phyloP scores from a whole-genome alignment of 1,139 yeast species.

The Debaryomycetaceae sp. region DNA sequence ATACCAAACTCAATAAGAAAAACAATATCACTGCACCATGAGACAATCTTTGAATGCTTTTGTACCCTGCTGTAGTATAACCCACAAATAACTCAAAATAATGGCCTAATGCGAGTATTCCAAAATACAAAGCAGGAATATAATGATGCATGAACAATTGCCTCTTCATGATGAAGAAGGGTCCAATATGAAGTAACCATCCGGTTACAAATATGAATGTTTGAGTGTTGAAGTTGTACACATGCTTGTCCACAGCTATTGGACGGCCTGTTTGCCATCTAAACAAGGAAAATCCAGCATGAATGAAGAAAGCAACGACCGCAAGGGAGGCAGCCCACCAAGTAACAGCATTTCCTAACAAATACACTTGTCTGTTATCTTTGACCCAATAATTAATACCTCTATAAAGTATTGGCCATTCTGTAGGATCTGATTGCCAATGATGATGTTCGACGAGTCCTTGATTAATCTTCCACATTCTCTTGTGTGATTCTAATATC shows the following conservation, averaged over 20 bases:
- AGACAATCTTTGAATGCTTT: constrained; percentile 31
- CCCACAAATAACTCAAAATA: constrained; percentile 65
- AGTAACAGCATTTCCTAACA: constrained; percentile 83
- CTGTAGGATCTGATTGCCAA: constrained; percentile 82
- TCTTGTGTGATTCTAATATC: constrained; percentile 71
- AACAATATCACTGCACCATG: constrained; percentile 45
- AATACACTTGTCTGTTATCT: constrained; percentile 73
- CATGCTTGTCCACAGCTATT: constrained; percentile 49
- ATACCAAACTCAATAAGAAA: constrained; percentile 47
- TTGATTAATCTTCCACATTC: constrained; percentile 89
- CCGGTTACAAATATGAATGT: constrained; percentile 69
- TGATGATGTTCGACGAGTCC: constrained; percentile 81
- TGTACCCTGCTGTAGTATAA: constrained; percentile 33
- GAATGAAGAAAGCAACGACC: constrained; percentile 51
- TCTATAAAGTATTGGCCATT: constrained; percentile 87
- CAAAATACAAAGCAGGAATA: constrained; percentile 87
- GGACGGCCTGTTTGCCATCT: constrained; percentile 72
- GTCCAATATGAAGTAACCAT: constrained; percentile 80
- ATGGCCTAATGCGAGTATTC: constrained; percentile 80
- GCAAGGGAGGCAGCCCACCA: constrained; percentile 84
- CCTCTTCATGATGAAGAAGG: constrained; percentile 91
- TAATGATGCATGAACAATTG: constrained; percentile 93
- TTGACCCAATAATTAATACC: constrained; percentile 95
- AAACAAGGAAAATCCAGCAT: constrained; percentile 53
- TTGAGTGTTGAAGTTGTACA: constrained; percentile 70